Percentiles rank a stretch among this genome's conserved stretches.
Evolutionary conservation across 2,329 filamentous ascomycete species (phyloP).

Genomic region (Aureobasidium subglaciale): DNA sequence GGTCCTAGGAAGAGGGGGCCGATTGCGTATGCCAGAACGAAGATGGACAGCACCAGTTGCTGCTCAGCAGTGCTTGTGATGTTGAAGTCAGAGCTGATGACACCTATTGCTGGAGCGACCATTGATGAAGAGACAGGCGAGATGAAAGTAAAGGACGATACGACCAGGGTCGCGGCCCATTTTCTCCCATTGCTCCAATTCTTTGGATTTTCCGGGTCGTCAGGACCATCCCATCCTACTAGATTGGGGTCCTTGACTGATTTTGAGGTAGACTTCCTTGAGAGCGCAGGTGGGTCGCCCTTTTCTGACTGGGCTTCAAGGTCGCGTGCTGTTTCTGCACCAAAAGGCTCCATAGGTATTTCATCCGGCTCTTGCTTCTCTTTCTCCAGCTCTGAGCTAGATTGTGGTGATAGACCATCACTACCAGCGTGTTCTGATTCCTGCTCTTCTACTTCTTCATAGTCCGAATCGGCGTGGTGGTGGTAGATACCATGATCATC

Average conservation of each 20-base stretch:
- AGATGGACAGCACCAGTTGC: slow-evolving; percentile 29
- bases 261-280: slow-evolving; percentile 20
- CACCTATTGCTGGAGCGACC: slow-evolving; percentile 30
- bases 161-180: slow-evolving; percentile 39
- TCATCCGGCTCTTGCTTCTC: slow-evolving; percentile 18
- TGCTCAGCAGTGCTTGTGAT: slow-evolving; percentile 22
- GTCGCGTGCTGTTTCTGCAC: slow-evolving; percentile 1
- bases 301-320: slow-evolving; percentile 4
- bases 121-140: slow-evolving; percentile 33
- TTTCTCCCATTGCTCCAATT: slow-evolving; percentile 39
- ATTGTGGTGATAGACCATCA: slow-evolving; percentile 1
- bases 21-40: slow-evolving; percentile 33
- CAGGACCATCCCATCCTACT: slow-evolving; percentile 41
- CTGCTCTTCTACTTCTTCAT: not conserved
- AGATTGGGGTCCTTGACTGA: slow-evolving; percentile 26
- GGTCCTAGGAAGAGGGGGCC: slow-evolving; percentile 32
- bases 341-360: slow-evolving; percentile 9
- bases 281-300: slow-evolving; percentile 3
- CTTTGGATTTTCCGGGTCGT: slow-evolving; percentile 42
- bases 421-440: not conserved
- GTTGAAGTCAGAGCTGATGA: slow-evolving; percentile 25
- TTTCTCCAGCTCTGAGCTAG: slow-evolving; percentile 14
- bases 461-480: slow-evolving; percentile 16
- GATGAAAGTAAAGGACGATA: slow-evolving; percentile 35
- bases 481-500: slow-evolving; percentile 29